Base-by-base conservation (phyloP, 1,284 basidiomycete species). In the Naganishia sp. region DNA sequence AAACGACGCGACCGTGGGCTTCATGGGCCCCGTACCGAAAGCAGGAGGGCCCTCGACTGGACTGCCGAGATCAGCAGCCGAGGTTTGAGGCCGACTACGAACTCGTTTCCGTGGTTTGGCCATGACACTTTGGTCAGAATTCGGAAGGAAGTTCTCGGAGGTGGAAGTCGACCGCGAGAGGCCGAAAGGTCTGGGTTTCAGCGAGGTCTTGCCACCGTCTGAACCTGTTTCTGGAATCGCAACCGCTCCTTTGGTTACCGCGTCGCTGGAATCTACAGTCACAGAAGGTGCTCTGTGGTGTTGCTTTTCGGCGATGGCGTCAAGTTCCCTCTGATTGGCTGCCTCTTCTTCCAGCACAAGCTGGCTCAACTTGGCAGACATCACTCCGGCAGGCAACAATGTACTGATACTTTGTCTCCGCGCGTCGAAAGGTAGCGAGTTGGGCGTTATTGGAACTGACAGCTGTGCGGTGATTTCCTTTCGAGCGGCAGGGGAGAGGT, bases 381-480 rank as follows among this genome's bases (percentile, higher is more conserved):
- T 61, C 36, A 61, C 48, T 2, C 59, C 59, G 7, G 59, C 59
- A 18, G 59, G 59, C 48, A 61, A 50, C 36, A 61, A 25, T 11
- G 59, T 61, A 36, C 59, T 61, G 48, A 61, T 61, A 48, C 59
- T 61, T 31, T 61, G 59, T 28, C 59, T 31, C 10, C 59, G 31
- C 15, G 59, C 48, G 42, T 61, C 59, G 5, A 48, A 52, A 16
- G 59, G 59, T 48, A 61, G 25, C 15, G 59, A 61, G 18, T 61
- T 61, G 3, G 59, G 59, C 48, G 59, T 61, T 33, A 61, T 61
- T 2, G 59, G 59, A 43, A 52, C 39, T 21, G 59, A 49, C 18
- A 61, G 59, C 33, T 61, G 59, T 6, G 59, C 59, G 1, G 59
- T 61, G 10, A 61, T 61, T 25, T 61, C 59, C 39, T 61, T 52